Base-by-base conservation (phyloP, 2,329 filamentous ascomycete genomes). In the Metarhizium brunneum region DNA sequence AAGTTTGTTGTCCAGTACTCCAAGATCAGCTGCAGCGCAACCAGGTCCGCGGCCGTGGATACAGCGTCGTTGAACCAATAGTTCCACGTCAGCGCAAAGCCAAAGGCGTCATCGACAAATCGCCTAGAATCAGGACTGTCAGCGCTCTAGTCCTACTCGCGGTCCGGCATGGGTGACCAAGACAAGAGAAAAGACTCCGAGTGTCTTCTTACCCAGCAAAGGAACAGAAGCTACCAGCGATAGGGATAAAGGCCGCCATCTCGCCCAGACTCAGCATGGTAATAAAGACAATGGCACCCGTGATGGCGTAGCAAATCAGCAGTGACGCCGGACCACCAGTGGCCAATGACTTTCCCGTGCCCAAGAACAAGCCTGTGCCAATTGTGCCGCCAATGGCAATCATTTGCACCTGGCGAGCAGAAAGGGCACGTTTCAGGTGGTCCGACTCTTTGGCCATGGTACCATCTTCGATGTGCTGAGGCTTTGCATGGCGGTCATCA, bases 51-150 rank as follows among this genome's bases (percentile, higher is more conserved):
- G 0, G 83, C 83, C 1, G 68, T 71, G 0, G 69, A 71, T 0
- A 72, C 68, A 30, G 82, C 83, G 67, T 86, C 82, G 64, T 86
- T 85, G 62, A 85, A 84, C 82, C 82, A 86, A 65, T 81, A 82
- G 60, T 82, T 82, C 79, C 78, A 82, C 0, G 78, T 80, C 35
- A 80, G 65, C 3, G 78, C 77, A 58, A 81, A 81, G 1, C 78
- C 78, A 59, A 79, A 75, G 1, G 77, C 74, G 61, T 79, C 76
- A 60, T 81, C 78, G 11, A 81, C 74, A 56, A 77, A 81, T 50
- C 78, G 73, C 10, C 69, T 66, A 40, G 45, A 10, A 4, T 47
- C 30, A 16, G n/a, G 4, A 43, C 4, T 29, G 43, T 47, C 20
- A 47, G 43, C 10, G 8, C 13, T 47, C 10, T 25, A 25, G 25